A percentile compares a stretch with the other conserved stretches of the same genome.
Evolutionary conservation across 208 protist species (phyloP).

Genomic region (Leishmania guyanensis): DNA sequence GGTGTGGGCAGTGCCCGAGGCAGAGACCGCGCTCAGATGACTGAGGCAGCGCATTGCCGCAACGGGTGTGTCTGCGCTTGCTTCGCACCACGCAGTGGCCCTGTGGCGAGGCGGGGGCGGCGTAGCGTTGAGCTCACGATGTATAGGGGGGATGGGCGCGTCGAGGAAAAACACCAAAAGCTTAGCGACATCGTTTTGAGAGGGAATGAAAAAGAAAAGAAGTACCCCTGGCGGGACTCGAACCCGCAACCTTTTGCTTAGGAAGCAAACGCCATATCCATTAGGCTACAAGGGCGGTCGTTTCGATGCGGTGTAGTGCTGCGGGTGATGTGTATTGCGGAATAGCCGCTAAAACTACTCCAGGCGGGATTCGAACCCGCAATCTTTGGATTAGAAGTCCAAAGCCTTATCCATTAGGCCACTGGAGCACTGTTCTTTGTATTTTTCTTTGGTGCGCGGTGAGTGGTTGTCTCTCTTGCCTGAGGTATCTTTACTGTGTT

Average conservation of each 20-base stretch:
- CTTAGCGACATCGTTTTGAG: too few relatives aligned
- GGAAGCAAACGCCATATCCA: conserved; percentile 91
- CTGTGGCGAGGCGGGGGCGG: background rate
- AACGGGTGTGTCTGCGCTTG: background rate
- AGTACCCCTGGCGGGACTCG: conserved; percentile 87
- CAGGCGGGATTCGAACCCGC: conserved; percentile 90
- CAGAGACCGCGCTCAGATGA: background rate
- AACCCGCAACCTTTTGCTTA: conserved; percentile 92
- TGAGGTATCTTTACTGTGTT: too few relatives aligned
- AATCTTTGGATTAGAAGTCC: conserved; percentile 92
- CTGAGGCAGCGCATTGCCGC: background rate
- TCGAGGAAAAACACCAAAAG: too few relatives aligned
- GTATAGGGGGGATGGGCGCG: background rate
- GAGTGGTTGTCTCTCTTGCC: too few relatives aligned
- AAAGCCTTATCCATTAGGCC: conserved; percentile 92
- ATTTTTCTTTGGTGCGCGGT: too few relatives aligned
- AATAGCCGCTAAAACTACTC: conserved; percentile 46
- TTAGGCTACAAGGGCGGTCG: conserved; percentile 47
- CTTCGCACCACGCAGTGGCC: background rate
- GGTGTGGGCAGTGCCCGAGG: background rate
- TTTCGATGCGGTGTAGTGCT: background rate
- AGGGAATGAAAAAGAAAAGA: background rate
- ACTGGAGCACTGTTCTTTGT: conserved; percentile 63
- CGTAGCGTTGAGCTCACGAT: background rate
- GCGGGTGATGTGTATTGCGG: background rate